Evolutionary conservation across 2,329 filamentous ascomycete genomes (phyloP).

Genomic region (Gaeumannomyces tritici): DNA sequence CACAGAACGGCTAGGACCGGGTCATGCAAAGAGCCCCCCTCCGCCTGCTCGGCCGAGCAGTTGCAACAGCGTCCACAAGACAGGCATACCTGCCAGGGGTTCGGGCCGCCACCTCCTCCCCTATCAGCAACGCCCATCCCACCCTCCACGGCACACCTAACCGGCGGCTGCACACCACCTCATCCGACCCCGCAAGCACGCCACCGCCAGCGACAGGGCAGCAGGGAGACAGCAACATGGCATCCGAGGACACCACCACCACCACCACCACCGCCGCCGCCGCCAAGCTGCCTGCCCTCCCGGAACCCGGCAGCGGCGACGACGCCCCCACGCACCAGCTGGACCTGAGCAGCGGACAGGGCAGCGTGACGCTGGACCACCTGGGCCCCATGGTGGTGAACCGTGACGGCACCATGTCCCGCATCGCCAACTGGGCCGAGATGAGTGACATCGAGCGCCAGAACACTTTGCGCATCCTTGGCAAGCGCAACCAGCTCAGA

Average conservation of each 20-base stretch:
- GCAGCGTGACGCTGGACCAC: constrained; percentile 50
- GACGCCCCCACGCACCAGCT: background rate
- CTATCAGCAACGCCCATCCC: background rate
- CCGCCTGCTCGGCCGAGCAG: background rate
- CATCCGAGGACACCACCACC: background rate
- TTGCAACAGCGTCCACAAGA: background rate
- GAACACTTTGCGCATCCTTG: constrained; percentile 57
- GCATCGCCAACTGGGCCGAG: constrained; percentile 63
- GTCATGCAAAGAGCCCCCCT: background rate
- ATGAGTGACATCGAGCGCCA: constrained; percentile 61
- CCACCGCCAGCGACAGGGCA: background rate
- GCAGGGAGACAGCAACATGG: background rate
- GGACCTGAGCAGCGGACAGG: constrained; percentile 20
- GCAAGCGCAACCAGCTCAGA: constrained; percentile 57
- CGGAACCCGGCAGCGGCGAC: background rate
- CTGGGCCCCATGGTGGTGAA: constrained; percentile 69
- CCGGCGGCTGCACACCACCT: background rate
- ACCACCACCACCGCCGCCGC: background rate
- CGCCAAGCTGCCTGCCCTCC: background rate
- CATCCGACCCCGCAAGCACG: background rate
- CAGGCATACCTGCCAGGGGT: background rate
- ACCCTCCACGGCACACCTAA: background rate
- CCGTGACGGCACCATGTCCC: constrained; percentile 58
- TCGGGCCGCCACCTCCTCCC: background rate
- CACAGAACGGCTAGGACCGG: background rate